Percentiles rank a stretch among this genome's conserved stretches.
These are phyloP conservation scores for Colletotrichum cereale DNA, from an alignment of 2,329 filamentous ascomycete genomes.

Conservation along the genomic window DNA sequence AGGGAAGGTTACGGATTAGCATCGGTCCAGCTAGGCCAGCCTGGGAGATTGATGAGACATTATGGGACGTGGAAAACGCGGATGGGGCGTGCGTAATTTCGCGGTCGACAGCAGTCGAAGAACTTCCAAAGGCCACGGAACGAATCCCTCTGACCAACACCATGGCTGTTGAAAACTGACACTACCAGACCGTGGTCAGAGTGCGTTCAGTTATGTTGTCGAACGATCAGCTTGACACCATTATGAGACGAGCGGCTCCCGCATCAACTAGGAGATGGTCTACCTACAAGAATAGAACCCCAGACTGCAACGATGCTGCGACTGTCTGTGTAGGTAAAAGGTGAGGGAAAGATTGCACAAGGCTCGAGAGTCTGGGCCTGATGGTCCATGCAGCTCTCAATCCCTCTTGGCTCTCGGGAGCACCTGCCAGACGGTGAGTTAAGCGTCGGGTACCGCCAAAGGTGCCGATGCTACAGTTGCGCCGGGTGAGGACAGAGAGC, in stretches of 20 bases:
- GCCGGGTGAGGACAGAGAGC: neutral
- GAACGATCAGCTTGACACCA: too few species aligned
- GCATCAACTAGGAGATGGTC: neutral
- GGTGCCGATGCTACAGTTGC: neutral
- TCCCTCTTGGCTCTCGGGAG: neutral
- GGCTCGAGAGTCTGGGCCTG: neutral
- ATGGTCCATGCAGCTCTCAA: neutral
- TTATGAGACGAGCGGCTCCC: neutral
- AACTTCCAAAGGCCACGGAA: conserved; percentile 4
- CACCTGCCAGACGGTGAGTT: neutral
- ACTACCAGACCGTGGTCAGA: neutral
- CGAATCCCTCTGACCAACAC: neutral
- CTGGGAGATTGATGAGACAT: neutral
- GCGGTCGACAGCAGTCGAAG: neutral
- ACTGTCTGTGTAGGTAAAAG: neutral
- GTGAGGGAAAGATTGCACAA: neutral
- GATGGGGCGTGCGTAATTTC: conserved; percentile 16
- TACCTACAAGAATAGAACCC: neutral
- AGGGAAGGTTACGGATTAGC: conserved; percentile 2
- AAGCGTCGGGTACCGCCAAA: neutral
- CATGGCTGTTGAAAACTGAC: too few species aligned
- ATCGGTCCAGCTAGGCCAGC: neutral
- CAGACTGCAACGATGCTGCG: neutral
- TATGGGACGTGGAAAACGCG: neutral
- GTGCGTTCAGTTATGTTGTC: neutral